Evolutionary conservation across 2,329 filamentous ascomycete genomes (phyloP).

Genomic region (Leptodontidium sp.): DNA sequence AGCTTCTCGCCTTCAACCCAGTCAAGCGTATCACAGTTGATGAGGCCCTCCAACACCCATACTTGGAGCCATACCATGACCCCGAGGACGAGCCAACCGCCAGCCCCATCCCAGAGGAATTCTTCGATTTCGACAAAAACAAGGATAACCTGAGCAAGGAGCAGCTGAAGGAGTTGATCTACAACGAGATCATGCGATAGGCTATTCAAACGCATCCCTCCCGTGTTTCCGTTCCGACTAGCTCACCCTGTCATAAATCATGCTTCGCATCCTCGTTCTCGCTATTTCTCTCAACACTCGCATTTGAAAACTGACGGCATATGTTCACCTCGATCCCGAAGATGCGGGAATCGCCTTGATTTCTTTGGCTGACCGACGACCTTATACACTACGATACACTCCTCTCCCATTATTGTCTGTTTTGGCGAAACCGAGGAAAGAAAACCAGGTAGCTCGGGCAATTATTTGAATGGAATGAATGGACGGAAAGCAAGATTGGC

Average conservation of each 20-base stretch:
- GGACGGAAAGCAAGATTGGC: background rate
- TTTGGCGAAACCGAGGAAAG: background rate
- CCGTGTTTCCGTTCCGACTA: conserved; percentile 2
- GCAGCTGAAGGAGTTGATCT: conserved; percentile 96
- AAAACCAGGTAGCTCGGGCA: background rate
- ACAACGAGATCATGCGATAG: conserved; percentile 82
- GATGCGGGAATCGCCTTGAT: background rate
- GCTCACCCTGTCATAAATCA: background rate
- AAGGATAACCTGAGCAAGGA: conserved; percentile 99
- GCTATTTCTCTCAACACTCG: conserved; percentile 1
- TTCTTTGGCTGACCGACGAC: background rate
- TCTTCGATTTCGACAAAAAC: conserved; percentile 99
- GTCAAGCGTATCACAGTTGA: conserved; percentile 99
- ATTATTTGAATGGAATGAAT: background rate
- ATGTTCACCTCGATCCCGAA: conserved; percentile 4
- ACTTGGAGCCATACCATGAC: conserved; percentile 98
- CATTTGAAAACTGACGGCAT: conserved; percentile 13
- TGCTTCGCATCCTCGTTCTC: background rate
- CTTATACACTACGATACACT: background rate
- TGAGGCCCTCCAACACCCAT: conserved; percentile 95
- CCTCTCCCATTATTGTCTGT: background rate
- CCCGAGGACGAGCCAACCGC: conserved; percentile 98
- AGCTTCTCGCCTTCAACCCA: conserved; percentile 96
- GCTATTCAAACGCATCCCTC: background rate
- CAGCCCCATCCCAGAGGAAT: conserved; percentile 95